Conservation (phyloP, 2,329 filamentous ascomycete species). For the Hypoxylon sp. region DNA sequence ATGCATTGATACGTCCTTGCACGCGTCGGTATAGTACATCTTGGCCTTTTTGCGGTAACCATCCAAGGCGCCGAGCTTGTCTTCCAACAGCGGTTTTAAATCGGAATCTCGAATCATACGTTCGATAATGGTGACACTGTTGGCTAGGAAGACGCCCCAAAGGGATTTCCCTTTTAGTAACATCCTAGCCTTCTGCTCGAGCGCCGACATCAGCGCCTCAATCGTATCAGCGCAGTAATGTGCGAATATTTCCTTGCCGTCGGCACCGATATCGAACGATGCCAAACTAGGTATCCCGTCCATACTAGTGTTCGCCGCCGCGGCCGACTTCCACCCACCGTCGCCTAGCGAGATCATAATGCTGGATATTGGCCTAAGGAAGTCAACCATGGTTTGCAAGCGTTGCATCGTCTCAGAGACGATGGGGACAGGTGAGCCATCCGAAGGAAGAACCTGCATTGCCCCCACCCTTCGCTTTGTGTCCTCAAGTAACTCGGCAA, state of each 20-base stretch:
- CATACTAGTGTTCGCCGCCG: conserved; percentile 67
- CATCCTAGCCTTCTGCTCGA: conserved; percentile 81
- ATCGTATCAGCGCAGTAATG: conserved; percentile 93
- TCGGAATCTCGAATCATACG: conserved; percentile 88
- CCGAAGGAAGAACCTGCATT: conserved; percentile 78
- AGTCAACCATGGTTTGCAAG: conserved; percentile 88
- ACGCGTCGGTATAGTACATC: conserved; percentile 85
- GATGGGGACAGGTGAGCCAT: conserved; percentile 83
- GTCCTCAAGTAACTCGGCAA: conserved; percentile 87
- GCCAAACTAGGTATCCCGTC: conserved; percentile 79
- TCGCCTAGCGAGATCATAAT: conserved; percentile 94
- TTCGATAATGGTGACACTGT: conserved; percentile 87
- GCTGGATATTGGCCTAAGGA: conserved; percentile 86
- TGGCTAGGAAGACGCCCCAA: conserved; percentile 91
- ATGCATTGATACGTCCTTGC: conserved; percentile 87
- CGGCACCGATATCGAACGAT: conserved; percentile 89
- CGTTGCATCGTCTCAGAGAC: conserved; percentile 89
- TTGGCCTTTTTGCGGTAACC: conserved; percentile 90
- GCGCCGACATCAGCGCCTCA: conserved; percentile 80
- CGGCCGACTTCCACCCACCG: conserved; percentile 82
- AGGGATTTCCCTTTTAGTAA: conserved; percentile 83
- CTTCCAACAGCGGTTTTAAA: conserved; percentile 78
- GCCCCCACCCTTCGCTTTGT: conserved; percentile 77
- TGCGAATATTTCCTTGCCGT: conserved; percentile 88
- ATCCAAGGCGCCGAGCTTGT: conserved; percentile 78